A percentile compares a stretch with the other conserved stretches of the same genome.
These are phyloP conservation scores for Trypanosoma avium DNA, from an alignment of 208 protist species.

Conservation along the genomic window DNA sequence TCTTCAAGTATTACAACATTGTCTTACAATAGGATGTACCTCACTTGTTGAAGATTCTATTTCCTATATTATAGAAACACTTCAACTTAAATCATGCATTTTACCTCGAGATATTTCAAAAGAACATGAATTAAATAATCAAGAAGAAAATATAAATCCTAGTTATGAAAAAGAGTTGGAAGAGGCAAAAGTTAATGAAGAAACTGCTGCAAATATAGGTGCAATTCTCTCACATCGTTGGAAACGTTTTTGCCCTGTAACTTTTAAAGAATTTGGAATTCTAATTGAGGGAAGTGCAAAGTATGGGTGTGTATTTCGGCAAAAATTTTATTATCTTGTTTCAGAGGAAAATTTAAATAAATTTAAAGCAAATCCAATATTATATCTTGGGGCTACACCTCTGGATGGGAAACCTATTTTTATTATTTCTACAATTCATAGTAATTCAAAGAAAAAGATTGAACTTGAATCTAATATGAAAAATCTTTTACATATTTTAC, in stretches of 20 bases:
- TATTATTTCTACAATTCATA: slow-evolving; percentile 51
- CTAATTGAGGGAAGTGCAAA: slow-evolving; percentile 69
- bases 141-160: not conserved
- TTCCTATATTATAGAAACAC: slow-evolving; percentile 44
- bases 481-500: slow-evolving; percentile 24
- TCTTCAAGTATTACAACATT: slow-evolving; percentile 21
- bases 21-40: slow-evolving; percentile 31
- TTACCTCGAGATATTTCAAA: slow-evolving; percentile 24
- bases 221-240: slow-evolving; percentile 43
- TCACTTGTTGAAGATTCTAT: slow-evolving; percentile 40
- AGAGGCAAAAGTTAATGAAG: slow-evolving; percentile 29
- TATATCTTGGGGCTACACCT: slow-evolving; percentile 45
- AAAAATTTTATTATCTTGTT: slow-evolving; percentile 60
- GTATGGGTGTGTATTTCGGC: slow-evolving; percentile 66
- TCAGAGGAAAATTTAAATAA: slow-evolving; percentile 43
- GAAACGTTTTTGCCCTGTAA: slow-evolving; percentile 87
- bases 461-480: slow-evolving; percentile 1
- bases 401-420: slow-evolving; percentile 48
- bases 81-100: slow-evolving; percentile 45
- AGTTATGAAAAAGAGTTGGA: slow-evolving; percentile 40
- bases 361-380: slow-evolving; percentile 63
- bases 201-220: slow-evolving; percentile 33
- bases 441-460: slow-evolving; percentile 30
- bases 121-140: not conserved
- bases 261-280: slow-evolving; percentile 56